phyloP scores from a whole-genome alignment of 306 rosid genomes.

The Delonix regia region DNA sequence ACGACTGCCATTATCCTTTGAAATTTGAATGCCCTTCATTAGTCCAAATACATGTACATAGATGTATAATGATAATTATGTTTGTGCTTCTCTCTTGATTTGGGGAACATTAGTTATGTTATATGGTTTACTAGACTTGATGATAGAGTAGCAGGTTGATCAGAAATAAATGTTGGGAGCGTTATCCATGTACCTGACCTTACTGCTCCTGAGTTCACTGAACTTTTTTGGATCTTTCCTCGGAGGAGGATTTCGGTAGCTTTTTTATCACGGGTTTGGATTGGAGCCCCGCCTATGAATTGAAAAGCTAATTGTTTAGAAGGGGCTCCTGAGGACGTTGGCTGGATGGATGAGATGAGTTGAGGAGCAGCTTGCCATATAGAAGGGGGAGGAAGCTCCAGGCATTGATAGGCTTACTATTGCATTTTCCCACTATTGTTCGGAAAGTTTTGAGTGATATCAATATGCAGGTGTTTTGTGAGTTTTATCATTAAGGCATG shows the following conservation, averaged over 20 bases:
- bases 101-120: background rate
- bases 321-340: background rate
- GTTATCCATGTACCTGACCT: background rate
- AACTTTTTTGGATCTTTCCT: background rate
- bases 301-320: background rate
- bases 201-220: background rate
- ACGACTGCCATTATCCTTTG: slow-evolving; percentile 19
- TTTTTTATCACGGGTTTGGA: background rate
- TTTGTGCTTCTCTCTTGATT: background rate
- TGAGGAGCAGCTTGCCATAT: background rate
- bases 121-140: slow-evolving; percentile 1
- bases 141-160: background rate
- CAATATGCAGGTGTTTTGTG: background rate
- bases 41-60: background rate
- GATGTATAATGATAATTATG: background rate
- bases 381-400: background rate
- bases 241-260: background rate
- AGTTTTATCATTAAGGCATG: background rate
- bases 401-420: background rate
- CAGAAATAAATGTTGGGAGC: background rate
- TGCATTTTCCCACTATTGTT: background rate
- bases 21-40: slow-evolving; percentile 4
- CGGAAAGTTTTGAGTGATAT: background rate
- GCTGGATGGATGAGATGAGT: background rate
- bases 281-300: background rate